A percentile compares a stretch with the other conserved stretches of the same genome.
Conservation (phyloP, 2,329 filamentous ascomycete genomes). For the Fusarium musae region DNA sequence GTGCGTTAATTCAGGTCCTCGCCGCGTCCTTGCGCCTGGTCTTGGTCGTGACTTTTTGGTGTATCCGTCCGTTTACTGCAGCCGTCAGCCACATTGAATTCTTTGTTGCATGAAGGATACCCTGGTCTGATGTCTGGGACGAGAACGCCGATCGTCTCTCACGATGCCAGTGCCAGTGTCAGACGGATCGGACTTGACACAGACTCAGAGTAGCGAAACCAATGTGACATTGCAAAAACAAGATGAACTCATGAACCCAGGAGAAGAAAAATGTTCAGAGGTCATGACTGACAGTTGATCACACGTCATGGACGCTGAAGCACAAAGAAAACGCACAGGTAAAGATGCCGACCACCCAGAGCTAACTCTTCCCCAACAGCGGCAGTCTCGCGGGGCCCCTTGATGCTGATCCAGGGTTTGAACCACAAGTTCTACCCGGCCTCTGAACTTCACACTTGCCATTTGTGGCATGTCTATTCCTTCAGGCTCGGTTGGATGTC, state of each 20-base stretch:
- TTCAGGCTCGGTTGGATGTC: slow-evolving; percentile 5
- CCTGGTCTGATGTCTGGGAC: slow-evolving; percentile 39
- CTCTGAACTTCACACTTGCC: background rate
- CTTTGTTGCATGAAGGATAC: slow-evolving; percentile 42
- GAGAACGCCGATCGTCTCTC: slow-evolving; percentile 25
- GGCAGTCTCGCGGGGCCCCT: slow-evolving; percentile 34
- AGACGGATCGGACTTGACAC: slow-evolving; percentile 6
- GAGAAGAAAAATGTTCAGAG: background rate
- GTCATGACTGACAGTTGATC: background rate
- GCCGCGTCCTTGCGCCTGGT: slow-evolving; percentile 45
- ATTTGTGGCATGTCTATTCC: slow-evolving; percentile 4
- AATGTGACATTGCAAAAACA: slow-evolving; percentile 22
- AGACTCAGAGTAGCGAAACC: slow-evolving; percentile 24
- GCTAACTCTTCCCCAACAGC: slow-evolving; percentile 16
- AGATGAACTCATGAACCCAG: background rate
- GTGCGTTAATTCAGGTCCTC: slow-evolving; percentile 28
- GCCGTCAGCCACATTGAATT: slow-evolving; percentile 30
- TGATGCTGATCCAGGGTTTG: slow-evolving; percentile 19
- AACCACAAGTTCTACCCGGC: slow-evolving; percentile 13
- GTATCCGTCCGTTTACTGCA: slow-evolving; percentile 28
- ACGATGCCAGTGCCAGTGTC: background rate
- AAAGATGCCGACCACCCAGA: slow-evolving; percentile 3
- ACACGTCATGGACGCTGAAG: background rate
- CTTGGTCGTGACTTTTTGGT: slow-evolving; percentile 25
- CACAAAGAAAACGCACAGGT: slow-evolving; percentile 3